A percentile compares a stretch with the other conserved stretches of the same genome.
Conservation (phyloP, 805 yeast species). For the Hanseniaspora vineae region DNA sequence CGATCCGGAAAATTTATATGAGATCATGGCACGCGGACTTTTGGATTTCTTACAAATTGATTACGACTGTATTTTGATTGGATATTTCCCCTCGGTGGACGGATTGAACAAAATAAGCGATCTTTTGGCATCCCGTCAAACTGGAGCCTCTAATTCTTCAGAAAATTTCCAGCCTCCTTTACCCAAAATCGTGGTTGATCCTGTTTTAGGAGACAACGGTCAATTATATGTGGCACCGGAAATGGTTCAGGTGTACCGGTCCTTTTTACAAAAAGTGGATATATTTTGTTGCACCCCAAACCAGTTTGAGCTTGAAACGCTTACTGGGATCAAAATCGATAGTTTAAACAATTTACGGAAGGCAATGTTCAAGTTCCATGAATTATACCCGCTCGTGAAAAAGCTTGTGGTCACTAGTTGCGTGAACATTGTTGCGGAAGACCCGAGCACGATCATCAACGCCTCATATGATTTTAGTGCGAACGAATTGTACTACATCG, state of each 20-base stretch:
- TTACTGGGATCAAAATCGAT: slow-evolving; percentile 34
- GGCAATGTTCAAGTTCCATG: slow-evolving; percentile 32
- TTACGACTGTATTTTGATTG: slow-evolving; percentile 63
- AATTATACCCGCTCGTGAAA: slow-evolving; percentile 31
- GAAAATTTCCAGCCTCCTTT: not conserved
- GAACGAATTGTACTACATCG: slow-evolving; percentile 26
- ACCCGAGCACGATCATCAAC: slow-evolving; percentile 5
- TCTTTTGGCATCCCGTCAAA: slow-evolving; percentile 12
- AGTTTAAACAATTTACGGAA: slow-evolving; percentile 25
- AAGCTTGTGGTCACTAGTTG: slow-evolving; percentile 39
- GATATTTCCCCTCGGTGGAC: slow-evolving; percentile 59
- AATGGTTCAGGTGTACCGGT: slow-evolving; percentile 38
- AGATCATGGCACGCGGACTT: slow-evolving; percentile 42
- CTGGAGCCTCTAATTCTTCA: slow-evolving; percentile 3
- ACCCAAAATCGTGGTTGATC: slow-evolving; percentile 63
- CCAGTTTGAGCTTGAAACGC: slow-evolving; percentile 57
- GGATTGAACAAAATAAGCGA: slow-evolving; percentile 36
- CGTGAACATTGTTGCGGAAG: slow-evolving; percentile 1
- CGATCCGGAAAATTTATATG: slow-evolving; percentile 31
- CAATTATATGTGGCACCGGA: slow-evolving; percentile 55
- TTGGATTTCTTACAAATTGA: slow-evolving; percentile 29
- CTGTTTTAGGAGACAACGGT: slow-evolving; percentile 89
- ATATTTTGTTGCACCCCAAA: slow-evolving; percentile 55
- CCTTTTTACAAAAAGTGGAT: slow-evolving; percentile 29
- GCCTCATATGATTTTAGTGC: slow-evolving; percentile 20